Percentiles rank a stretch among this genome's conserved stretches.
Evolutionary conservation across 2,329 filamentous ascomycete genomes (phyloP).

Genomic region (Fusarium tjaetaba): DNA sequence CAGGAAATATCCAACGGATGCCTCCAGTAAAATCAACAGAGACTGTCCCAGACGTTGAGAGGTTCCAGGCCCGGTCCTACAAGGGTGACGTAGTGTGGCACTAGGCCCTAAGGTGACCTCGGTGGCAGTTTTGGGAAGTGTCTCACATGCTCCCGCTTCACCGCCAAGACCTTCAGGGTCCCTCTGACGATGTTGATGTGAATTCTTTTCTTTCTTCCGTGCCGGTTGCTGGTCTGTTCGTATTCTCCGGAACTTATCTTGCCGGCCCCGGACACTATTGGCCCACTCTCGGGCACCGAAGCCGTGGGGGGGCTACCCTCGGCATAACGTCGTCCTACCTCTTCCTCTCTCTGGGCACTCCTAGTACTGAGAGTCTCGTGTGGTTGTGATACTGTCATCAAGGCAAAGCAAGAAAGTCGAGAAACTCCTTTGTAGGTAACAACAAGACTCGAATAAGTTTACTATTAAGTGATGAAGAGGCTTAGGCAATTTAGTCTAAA

Average conservation of each 20-base stretch:
- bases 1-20: constrained; percentile 9
- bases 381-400: background rate
- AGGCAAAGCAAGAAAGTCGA: background rate
- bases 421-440: background rate
- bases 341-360: background rate
- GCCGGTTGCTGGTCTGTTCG: constrained; percentile 2
- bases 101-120: constrained; percentile 29
- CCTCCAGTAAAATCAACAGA: background rate
- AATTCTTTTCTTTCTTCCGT: constrained; percentile 9
- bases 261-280: constrained; percentile 9
- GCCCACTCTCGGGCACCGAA: constrained; percentile 32
- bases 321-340: constrained; percentile 1
- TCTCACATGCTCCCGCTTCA: constrained; percentile 39
- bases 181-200: constrained; percentile 1
- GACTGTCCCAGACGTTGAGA: background rate
- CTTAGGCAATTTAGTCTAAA: too few relatives aligned
- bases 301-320: constrained; percentile 20
- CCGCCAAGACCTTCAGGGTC: constrained; percentile 34
- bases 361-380: background rate
- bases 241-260: constrained; percentile 1
- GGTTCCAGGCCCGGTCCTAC: constrained; percentile 22
- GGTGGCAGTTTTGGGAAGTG: constrained; percentile 41
- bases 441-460: background rate
- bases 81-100: constrained; percentile 39
- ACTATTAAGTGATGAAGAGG: too few relatives aligned